phyloP scores from a whole-genome alignment of 176 grass and related monocot species.

The Olyra latifolia region DNA sequence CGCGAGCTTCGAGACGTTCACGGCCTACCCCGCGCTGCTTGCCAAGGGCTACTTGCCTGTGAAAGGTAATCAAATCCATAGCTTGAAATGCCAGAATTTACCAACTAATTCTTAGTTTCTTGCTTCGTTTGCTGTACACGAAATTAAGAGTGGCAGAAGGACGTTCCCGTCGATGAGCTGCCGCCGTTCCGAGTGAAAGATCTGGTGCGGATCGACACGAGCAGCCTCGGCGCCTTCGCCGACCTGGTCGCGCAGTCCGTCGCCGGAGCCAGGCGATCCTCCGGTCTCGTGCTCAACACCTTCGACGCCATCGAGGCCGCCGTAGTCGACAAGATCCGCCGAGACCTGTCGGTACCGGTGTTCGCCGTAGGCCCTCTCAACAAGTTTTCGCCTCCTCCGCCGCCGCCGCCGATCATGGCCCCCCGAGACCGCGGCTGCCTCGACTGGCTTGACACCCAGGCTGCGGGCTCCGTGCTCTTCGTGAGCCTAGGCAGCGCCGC shows the following conservation, averaged over 20 bases:
- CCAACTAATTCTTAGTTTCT: too few species aligned
- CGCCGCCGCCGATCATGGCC: background rate
- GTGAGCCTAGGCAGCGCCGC: slow-evolving; percentile 18
- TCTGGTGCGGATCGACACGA: background rate
- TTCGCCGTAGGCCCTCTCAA: slow-evolving; percentile 18
- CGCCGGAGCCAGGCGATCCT: background rate
- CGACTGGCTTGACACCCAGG: slow-evolving; percentile 5
- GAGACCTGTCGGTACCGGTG: background rate
- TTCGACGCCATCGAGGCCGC: background rate
- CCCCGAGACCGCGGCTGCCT: background rate
- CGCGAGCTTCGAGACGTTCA: slow-evolving; percentile 6
- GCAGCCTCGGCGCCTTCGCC: background rate
- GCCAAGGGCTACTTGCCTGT: slow-evolving; percentile 11
- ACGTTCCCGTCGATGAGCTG: background rate
- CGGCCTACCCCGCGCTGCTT: background rate
- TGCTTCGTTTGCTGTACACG: background rate
- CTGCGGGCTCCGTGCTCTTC: background rate
- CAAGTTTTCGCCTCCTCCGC: slow-evolving; percentile 1
- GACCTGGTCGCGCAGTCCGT: background rate
- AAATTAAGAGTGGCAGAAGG: background rate
- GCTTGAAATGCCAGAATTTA: too few species aligned
- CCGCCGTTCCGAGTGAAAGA: slow-evolving; percentile 6
- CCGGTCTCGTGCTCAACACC: slow-evolving; percentile 26
- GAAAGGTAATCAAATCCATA: background rate
- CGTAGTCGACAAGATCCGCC: background rate